phyloP scores from a whole-genome alignment of 23 red algal genomes.

The Gracilaria domingensis region DNA sequence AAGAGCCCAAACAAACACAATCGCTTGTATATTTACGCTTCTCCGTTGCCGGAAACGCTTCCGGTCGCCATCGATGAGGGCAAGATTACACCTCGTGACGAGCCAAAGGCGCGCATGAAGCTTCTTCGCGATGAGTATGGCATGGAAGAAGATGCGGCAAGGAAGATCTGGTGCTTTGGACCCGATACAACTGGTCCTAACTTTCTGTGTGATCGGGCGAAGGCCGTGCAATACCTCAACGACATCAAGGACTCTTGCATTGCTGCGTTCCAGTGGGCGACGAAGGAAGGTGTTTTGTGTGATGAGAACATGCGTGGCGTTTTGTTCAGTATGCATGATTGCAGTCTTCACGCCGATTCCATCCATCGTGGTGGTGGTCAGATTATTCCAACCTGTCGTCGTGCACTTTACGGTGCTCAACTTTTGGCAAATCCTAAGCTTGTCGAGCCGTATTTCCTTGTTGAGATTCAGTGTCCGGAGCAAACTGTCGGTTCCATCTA shows the following conservation, averaged over 20 bases:
- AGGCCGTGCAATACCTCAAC: constrained; percentile 99
- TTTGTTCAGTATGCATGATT: constrained; percentile 91
- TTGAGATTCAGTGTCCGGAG: constrained; percentile 97
- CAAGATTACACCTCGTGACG: constrained; percentile 94
- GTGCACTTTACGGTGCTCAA: constrained; percentile 92
- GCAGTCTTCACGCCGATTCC: constrained; percentile 96
- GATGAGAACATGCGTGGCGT: constrained; percentile 98
- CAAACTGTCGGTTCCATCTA: constrained; percentile 95
- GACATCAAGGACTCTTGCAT: constrained; percentile 99
- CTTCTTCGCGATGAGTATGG: constrained; percentile 85
- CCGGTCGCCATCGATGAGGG: constrained; percentile 96
- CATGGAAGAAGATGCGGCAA: constrained; percentile 95
- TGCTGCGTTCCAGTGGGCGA: constrained; percentile 98
- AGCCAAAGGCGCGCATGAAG: constrained; percentile 93
- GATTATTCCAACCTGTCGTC: constrained; percentile 97
- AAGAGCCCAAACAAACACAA: constrained; percentile 99
- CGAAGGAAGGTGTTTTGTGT: constrained; percentile 97
- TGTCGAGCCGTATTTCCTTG: constrained; percentile 94
- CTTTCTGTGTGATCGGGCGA: constrained; percentile 94
- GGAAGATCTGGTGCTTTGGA: constrained; percentile 97
- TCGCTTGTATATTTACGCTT: constrained; percentile 97
- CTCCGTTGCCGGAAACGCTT: constrained; percentile 87
- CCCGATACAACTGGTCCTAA: constrained; percentile 94
- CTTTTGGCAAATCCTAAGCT: constrained; percentile 87
- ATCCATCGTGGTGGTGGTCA: constrained; percentile 99